Conservation (phyloP, 768 basidiomycete genomes). For the Auriscalpium vulgare region DNA sequence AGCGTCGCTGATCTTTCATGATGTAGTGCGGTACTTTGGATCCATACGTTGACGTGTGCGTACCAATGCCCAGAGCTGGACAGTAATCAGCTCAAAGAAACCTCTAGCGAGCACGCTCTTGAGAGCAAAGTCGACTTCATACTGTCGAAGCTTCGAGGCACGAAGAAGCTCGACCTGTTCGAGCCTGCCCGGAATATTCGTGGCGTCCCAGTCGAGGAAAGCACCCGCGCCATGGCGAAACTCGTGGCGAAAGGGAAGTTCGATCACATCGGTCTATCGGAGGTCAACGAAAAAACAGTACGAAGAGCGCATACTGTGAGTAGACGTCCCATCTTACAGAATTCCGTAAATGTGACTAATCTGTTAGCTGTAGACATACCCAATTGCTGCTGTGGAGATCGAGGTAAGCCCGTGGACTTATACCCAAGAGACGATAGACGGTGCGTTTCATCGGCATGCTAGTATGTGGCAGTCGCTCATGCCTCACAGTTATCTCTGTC, state of each 20-base stretch:
- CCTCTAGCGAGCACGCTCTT: constrained; percentile 2
- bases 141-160: constrained; percentile 34
- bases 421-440: constrained; percentile 42
- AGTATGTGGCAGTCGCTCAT: background rate
- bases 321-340: constrained; percentile 28
- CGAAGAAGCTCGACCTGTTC: constrained; percentile 54
- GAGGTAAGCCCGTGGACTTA: constrained; percentile 61
- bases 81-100: background rate
- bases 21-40: constrained; percentile 9
- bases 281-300: constrained; percentile 43
- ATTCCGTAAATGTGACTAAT: background rate
- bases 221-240: constrained; percentile 32
- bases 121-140: constrained; percentile 11
- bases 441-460: constrained; percentile 17
- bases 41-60: constrained; percentile 6
- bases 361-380: constrained; percentile 1
- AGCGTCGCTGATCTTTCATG: background rate
- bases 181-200: constrained; percentile 42
- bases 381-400: constrained; percentile 53
- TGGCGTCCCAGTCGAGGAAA: constrained; percentile 38
- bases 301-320: constrained; percentile 22
- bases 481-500: constrained; percentile 36
- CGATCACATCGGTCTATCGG: constrained; percentile 53
- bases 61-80: background rate
- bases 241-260: constrained; percentile 49